These are phyloP conservation scores for Dentipellis sp. DNA, from an alignment of 768 basidiomycete genomes.

Conservation along the genomic window DNA sequence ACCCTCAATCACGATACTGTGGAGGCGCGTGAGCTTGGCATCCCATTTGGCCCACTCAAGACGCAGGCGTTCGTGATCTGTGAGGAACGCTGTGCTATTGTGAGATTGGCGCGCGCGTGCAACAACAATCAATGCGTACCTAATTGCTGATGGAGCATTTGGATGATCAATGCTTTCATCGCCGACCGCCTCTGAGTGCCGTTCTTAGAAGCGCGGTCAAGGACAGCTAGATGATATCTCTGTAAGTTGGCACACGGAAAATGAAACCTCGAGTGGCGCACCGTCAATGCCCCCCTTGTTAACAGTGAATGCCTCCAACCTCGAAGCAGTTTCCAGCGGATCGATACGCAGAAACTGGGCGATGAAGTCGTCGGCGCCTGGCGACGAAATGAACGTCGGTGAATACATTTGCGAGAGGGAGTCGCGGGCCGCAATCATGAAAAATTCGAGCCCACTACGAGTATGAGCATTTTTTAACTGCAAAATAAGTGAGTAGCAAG, in stretches of 20 bases:
- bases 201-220: not conserved
- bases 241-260: not conserved
- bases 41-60: not conserved
- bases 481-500: not conserved
- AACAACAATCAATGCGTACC: not conserved
- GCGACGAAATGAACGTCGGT: not conserved
- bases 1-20: not conserved
- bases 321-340: not conserved
- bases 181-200: not conserved
- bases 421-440: not conserved
- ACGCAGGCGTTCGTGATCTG: not conserved
- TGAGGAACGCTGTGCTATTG: not conserved
- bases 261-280: not conserved
- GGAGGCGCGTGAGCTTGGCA: not conserved
- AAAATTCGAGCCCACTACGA: not conserved
- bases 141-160: not conserved
- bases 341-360: not conserved
- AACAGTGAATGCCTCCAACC: not conserved
- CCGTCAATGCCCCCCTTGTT: not conserved
- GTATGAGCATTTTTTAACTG: not conserved
- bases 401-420: no score
- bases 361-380: not conserved
- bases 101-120: not conserved
- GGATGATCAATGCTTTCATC: not conserved
- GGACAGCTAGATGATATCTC: not conserved